phyloP scores from a whole-genome alignment of 2,329 filamentous ascomycete species.

The Arthroderma sp. region DNA sequence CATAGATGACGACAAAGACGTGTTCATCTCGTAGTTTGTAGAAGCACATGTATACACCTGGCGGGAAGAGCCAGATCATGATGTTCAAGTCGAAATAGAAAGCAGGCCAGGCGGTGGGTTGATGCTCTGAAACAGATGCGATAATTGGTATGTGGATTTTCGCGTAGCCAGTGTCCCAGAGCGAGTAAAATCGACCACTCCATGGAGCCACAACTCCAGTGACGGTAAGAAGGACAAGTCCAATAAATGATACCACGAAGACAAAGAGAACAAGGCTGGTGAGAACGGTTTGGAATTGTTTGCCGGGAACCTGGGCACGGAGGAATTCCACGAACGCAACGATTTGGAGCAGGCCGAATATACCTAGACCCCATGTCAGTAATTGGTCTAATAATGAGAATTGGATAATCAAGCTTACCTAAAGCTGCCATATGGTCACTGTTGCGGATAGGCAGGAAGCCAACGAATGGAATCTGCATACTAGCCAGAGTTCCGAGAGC shows the following conservation, averaged over 20 bases:
- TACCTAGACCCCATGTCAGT: constrained; percentile 45
- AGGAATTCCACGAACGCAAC: constrained; percentile 87
- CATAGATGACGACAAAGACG: constrained; percentile 94
- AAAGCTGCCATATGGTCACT: constrained; percentile 98
- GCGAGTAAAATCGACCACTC: constrained; percentile 97
- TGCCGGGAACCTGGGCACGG: constrained; percentile 72
- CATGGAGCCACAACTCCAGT: constrained; percentile 90
- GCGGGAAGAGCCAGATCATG: constrained; percentile 98
- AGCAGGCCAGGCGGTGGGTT: constrained; percentile 95
- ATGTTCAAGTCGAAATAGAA: constrained; percentile 99
- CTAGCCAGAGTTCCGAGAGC: constrained; percentile 87
- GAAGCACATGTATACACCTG: constrained; percentile 97
- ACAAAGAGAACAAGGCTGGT: constrained; percentile 61
- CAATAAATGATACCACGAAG: constrained; percentile 59
- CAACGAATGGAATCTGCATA: constrained; percentile 99
- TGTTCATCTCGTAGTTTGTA: constrained; percentile 87
- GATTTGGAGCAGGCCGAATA: constrained; percentile 91
- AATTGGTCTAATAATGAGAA: not conserved
- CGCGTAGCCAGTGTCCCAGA: constrained; percentile 97
- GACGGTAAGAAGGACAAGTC: constrained; percentile 71
- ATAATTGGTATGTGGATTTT: constrained; percentile 99
- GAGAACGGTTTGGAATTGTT: constrained; percentile 87
- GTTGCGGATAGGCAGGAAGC: constrained; percentile 89
- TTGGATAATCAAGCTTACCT: constrained; percentile 44
- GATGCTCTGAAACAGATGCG: constrained; percentile 97